Evolutionary conservation across 257 asterid genomes (phyloP).

Genomic region (Gynochthodes officinalis): DNA sequence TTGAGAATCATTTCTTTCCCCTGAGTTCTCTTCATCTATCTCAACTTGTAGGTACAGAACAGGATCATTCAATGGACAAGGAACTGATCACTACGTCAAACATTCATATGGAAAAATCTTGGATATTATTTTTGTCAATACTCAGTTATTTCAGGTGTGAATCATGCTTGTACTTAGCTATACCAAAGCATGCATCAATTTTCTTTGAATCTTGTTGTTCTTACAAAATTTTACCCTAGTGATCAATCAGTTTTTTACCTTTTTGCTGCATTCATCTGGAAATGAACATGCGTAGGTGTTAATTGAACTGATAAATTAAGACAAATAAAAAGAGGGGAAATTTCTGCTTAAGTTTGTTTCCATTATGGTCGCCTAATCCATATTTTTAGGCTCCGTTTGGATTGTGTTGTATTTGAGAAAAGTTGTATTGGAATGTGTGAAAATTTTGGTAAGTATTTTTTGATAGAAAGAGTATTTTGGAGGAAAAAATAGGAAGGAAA

Average conservation of each 20-base stretch:
- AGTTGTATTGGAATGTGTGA: too few species aligned
- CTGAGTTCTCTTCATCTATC: slow-evolving; percentile 15
- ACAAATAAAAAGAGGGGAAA: background rate
- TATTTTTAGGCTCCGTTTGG: too few species aligned
- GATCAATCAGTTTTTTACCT: background rate
- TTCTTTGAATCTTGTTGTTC: too few species aligned
- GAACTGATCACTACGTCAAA: slow-evolving; percentile 33
- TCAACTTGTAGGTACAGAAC: slow-evolving; percentile 48
- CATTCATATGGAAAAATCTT: slow-evolving; percentile 40
- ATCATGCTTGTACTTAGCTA: background rate
- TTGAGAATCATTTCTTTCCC: slow-evolving; percentile 8
- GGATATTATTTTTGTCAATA: slow-evolving; percentile 50
- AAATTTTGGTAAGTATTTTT: too few species aligned
- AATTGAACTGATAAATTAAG: background rate
- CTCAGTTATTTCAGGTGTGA: slow-evolving; percentile 49
- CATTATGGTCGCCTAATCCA: background rate
- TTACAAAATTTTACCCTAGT: background rate
- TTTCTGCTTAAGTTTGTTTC: background rate
- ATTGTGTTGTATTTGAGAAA: too few species aligned
- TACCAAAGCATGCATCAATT: background rate
- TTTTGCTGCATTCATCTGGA: background rate
- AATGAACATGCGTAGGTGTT: background rate
- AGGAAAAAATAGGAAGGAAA: too few species aligned
- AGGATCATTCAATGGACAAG: slow-evolving; percentile 30
- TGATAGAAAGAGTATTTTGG: too few species aligned